phyloP scores from a whole-genome alignment of 169 alveolate genomes.

The Perkinsus marinus region DNA sequence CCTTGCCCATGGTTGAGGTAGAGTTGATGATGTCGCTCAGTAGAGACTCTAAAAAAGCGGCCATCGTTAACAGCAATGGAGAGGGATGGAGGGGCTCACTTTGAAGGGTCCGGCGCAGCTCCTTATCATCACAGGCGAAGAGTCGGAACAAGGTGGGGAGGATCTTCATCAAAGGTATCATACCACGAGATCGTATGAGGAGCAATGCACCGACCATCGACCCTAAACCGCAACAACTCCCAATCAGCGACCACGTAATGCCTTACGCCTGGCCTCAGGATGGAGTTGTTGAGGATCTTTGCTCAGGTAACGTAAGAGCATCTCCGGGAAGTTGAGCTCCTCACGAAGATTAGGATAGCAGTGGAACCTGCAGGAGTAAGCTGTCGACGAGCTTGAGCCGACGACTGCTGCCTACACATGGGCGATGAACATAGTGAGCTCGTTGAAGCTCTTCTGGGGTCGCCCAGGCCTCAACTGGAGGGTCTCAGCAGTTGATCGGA shows the following conservation, averaged over 20 bases:
- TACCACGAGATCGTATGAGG: not conserved
- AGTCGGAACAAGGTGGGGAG: not conserved
- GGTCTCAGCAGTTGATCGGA: not conserved
- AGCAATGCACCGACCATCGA: not conserved
- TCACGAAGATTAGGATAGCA: not conserved
- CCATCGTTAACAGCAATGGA: not conserved
- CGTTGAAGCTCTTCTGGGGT: not conserved
- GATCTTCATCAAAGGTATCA: not conserved
- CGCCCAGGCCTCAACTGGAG: not conserved
- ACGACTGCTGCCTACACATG: not conserved
- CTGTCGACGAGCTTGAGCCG: not conserved
- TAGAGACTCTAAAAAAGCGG: not conserved
- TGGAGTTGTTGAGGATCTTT: not conserved
- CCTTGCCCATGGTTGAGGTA: not conserved
- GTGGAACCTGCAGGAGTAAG: not conserved
- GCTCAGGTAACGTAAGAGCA: not conserved
- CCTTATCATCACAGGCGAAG: not conserved
- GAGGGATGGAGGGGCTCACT: not conserved
- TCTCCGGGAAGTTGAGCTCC: not conserved
- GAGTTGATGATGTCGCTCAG: not conserved
- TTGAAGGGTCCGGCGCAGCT: not conserved
- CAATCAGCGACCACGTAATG: not conserved
- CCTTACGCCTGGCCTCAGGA: not conserved
- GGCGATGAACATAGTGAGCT: not conserved
- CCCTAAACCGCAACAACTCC: not conserved